A percentile compares a stretch with the other conserved stretches of the same genome.
phyloP scores from a whole-genome alignment of 768 basidiomycete species.

The Porpolomopsis calyptriformis region DNA sequence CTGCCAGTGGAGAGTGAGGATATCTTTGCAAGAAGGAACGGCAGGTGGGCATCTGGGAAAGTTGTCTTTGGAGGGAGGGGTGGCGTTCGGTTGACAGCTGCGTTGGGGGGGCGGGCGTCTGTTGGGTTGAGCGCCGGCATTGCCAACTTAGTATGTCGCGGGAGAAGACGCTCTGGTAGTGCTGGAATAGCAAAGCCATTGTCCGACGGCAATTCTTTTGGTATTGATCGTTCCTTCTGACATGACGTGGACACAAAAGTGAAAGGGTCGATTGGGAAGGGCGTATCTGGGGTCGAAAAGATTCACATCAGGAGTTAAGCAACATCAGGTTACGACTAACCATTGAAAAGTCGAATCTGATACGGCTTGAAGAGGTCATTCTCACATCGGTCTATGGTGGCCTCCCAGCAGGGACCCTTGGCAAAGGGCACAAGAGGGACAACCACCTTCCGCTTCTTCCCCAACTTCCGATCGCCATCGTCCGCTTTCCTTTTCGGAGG shows the following conservation, averaged over 20 bases:
- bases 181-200: conserved; percentile 37
- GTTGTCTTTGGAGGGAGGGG: conserved; percentile 37
- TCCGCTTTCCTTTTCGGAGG: conserved; percentile 59
- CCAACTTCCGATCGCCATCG: conserved; percentile 36
- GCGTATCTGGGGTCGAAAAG: conserved; percentile 41
- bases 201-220: conserved; percentile 15
- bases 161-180: conserved; percentile 27
- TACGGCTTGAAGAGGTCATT: conserved; percentile 66
- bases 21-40: conserved; percentile 54
- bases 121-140: conserved; percentile 10
- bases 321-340: conserved; percentile 27
- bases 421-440: conserved; percentile 69
- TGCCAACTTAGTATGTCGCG: conserved; percentile 10
- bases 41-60: conserved; percentile 62
- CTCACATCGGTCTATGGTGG: conserved; percentile 50
- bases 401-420: conserved; percentile 80
- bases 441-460: conserved; percentile 69
- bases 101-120: conserved; percentile 4
- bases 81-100: conserved; percentile 22
- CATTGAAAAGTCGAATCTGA: conserved; percentile 75
- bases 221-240: conserved; percentile 14
- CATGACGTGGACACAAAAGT: conserved; percentile 45
- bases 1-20: conserved; percentile 48
- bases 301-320: neutral
- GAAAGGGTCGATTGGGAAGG: conserved; percentile 70